A percentile compares a stretch with the other conserved stretches of the same genome.
Evolutionary conservation across 2,329 filamentous ascomycete species (phyloP).

Genomic region (Aspergillus felis): DNA sequence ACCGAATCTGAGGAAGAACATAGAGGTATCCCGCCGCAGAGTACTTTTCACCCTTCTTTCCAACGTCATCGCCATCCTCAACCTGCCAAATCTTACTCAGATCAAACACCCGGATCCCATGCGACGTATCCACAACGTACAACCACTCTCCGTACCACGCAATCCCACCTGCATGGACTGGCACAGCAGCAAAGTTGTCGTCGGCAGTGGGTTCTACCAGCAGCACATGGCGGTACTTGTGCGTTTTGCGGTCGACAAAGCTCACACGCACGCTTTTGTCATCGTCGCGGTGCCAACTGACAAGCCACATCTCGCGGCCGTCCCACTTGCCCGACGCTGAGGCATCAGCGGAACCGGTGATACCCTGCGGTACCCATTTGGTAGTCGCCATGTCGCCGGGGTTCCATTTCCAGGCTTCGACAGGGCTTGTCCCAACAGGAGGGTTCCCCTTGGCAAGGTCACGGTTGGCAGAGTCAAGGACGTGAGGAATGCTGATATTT

Average conservation of each 20-base stretch:
- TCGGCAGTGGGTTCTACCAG: conserved; percentile 32
- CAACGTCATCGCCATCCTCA: conserved; percentile 27
- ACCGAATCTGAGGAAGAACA: conserved; percentile 35
- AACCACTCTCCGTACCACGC: conserved; percentile 35
- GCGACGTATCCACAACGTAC: conserved; percentile 34
- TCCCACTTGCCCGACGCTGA: conserved; percentile 27
- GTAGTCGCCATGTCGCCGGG: conserved; percentile 29
- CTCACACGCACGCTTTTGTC: conserved; percentile 27
- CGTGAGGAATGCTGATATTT: conserved; percentile 10
- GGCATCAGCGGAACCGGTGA: conserved; percentile 33
- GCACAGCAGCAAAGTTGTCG: conserved; percentile 31
- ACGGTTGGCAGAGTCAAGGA: conserved; percentile 17
- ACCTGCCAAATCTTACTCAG: conserved; percentile 35
- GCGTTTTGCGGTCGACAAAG: conserved; percentile 28
- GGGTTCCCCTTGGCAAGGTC: conserved; percentile 5
- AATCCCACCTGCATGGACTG: conserved; percentile 35
- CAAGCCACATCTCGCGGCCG: conserved; percentile 31
- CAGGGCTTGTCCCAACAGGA: conserved; percentile 2
- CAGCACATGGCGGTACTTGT: conserved; percentile 33
- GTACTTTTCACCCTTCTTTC: conserved; percentile 27
- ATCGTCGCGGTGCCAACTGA: conserved; percentile 33
- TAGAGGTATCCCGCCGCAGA: conserved; percentile 32
- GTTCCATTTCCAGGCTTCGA: conserved; percentile 16
- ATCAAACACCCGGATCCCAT: conserved; percentile 36
- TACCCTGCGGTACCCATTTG: conserved; percentile 36